A percentile compares a stretch with the other conserved stretches of the same genome.
Conservation (phyloP, 345 rosid genomes). For the Eucalyptus sideroxylon region DNA sequence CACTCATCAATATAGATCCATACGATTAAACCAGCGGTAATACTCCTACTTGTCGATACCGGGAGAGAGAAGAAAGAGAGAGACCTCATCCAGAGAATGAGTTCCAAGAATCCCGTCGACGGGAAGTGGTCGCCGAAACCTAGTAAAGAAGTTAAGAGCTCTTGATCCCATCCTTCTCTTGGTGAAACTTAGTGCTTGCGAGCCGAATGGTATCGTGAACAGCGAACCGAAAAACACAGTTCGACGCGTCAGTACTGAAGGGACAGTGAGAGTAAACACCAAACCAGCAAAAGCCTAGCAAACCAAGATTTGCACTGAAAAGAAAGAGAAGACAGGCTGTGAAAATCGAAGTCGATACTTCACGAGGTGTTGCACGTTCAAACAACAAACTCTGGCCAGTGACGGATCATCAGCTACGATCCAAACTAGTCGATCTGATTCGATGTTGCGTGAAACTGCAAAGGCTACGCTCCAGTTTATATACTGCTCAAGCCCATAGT, state of each 20-base stretch:
- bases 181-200: background rate
- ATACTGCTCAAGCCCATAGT: background rate
- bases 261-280: too few relatives aligned
- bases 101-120: background rate
- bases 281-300: background rate
- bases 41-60: background rate
- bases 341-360: background rate
- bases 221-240: background rate
- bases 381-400: background rate
- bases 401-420: background rate
- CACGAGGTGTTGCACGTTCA: background rate
- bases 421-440: background rate
- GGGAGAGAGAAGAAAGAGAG: background rate
- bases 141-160: background rate
- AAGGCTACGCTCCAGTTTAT: background rate
- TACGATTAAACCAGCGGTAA: background rate
- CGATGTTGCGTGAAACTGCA: background rate
- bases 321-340: background rate
- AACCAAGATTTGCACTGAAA: background rate
- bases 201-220: background rate
- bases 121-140: background rate
- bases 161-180: background rate
- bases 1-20: background rate
- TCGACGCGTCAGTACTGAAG: background rate
- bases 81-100: background rate